These are phyloP conservation scores for Coniella lustricola DNA, from an alignment of 2,329 filamentous ascomycete species.

Conservation along the genomic window DNA sequence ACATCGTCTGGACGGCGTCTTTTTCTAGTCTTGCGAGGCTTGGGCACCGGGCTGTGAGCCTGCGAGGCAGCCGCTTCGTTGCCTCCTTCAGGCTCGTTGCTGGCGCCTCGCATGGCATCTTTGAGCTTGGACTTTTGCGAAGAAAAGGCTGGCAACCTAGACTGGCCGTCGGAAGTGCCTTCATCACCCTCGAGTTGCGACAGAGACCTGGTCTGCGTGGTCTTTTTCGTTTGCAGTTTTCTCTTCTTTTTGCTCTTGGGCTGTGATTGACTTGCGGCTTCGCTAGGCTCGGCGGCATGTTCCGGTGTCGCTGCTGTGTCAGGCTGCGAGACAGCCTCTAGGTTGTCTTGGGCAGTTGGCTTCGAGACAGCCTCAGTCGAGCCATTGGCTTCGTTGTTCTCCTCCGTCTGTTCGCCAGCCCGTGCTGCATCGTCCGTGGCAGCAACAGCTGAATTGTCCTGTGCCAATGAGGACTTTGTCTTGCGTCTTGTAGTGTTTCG, in stretches of 20 bases:
- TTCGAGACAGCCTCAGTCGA: no score
- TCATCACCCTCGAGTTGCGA: conserved; percentile 12
- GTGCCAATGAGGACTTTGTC: not conserved
- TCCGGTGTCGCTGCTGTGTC: not conserved
- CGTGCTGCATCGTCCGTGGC: no score
- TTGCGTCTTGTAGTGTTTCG: not conserved
- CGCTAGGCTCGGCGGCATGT: not conserved
- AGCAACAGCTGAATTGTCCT: no score
- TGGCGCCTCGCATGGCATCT: not conserved
- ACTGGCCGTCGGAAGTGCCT: conserved; percentile 1
- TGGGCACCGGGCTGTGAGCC: not conserved
- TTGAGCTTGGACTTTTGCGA: conserved; percentile 6
- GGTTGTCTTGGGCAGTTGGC: no score
- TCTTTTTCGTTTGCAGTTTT: conserved; percentile 2
- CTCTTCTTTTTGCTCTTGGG: conserved; percentile 8
- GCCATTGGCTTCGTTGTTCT: no score
- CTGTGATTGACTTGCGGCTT: not conserved
- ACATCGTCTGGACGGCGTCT: not conserved
- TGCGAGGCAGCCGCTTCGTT: not conserved
- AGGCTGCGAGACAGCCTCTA: not conserved
- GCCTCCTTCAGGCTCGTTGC: not conserved
- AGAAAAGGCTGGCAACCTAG: conserved; percentile 5
- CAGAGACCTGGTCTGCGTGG: conserved; percentile 7
- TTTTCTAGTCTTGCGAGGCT: not conserved
- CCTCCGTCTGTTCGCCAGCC: no score